A percentile compares a stretch with the other conserved stretches of the same genome.
Conservation (phyloP, 768 basidiomycete species). For the Xerocomellus dryophilus region DNA sequence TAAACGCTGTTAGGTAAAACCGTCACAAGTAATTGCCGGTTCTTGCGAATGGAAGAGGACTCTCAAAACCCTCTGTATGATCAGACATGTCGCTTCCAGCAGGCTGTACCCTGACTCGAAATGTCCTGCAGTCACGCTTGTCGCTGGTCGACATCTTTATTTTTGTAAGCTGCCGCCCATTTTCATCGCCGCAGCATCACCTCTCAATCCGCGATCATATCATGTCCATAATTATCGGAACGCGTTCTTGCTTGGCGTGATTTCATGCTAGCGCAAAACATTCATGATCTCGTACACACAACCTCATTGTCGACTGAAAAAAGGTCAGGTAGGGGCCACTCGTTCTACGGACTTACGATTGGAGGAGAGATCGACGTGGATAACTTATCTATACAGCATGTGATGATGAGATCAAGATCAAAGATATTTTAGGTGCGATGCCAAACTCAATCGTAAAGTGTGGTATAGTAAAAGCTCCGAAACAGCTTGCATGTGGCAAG, state of each 20-base stretch:
- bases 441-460: neutral
- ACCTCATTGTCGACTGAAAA: too few relatives aligned
- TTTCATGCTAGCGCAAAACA: neutral
- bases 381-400: neutral
- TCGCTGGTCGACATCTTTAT: too few relatives aligned
- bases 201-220: slow-evolving; percentile 18
- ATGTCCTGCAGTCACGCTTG: neutral
- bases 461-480: neutral
- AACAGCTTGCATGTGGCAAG: too few relatives aligned
- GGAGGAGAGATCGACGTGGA: neutral
- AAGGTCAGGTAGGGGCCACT: neutral
- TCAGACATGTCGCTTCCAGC: neutral
- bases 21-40: neutral
- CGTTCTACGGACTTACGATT: neutral
- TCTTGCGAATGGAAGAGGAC: neutral
- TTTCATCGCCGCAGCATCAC: neutral
- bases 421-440: neutral
- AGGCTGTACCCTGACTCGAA: neutral
- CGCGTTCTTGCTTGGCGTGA: neutral
- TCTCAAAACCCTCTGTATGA: neutral
- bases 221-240: neutral
- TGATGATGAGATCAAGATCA: neutral
- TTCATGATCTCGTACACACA: neutral
- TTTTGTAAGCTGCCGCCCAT: neutral
- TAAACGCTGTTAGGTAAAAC: slow-evolving; percentile 12